Evolutionary conservation across 306 rosid genomes (phyloP).

Genomic region (Potentilla sterilis): DNA sequence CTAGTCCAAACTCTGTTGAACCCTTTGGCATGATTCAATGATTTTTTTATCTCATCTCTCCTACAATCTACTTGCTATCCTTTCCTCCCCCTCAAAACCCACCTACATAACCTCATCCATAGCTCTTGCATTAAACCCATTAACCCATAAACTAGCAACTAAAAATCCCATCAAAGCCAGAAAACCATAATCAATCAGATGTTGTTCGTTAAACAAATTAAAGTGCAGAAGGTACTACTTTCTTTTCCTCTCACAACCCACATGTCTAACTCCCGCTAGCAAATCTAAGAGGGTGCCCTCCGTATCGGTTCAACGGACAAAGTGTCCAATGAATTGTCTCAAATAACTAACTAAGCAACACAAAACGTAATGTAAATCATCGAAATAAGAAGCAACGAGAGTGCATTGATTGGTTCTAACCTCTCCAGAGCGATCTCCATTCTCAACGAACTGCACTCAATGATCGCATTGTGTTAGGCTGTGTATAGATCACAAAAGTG

Average conservation of each 20-base stretch:
- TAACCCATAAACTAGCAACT: not conserved
- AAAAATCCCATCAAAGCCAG: not conserved
- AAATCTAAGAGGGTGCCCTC: not conserved
- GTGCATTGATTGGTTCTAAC: not conserved
- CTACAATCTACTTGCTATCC: constrained; percentile 6
- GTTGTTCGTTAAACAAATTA: not conserved
- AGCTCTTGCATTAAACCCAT: not conserved
- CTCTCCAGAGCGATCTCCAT: not conserved
- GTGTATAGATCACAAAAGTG: constrained; percentile 5
- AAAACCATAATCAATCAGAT: not conserved
- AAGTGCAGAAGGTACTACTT: not conserved
- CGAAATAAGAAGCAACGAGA: not conserved
- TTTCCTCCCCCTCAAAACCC: constrained; percentile 8
- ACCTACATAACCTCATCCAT: not conserved
- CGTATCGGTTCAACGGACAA: not conserved
- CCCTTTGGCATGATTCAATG: constrained; percentile 21
- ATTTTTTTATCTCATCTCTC: constrained; percentile 17
- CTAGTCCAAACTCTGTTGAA: constrained; percentile 32
- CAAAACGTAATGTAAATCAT: not conserved
- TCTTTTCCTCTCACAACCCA: not conserved
- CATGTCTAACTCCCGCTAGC: not conserved
- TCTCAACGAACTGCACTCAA: constrained; percentile 12
- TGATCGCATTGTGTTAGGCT: constrained; percentile 19
- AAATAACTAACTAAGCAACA: not conserved
- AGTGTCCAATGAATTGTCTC: not conserved